Evolutionary conservation across 352 stramenopile genomes (phyloP).

Genomic region (Phytophthora rubi): DNA sequence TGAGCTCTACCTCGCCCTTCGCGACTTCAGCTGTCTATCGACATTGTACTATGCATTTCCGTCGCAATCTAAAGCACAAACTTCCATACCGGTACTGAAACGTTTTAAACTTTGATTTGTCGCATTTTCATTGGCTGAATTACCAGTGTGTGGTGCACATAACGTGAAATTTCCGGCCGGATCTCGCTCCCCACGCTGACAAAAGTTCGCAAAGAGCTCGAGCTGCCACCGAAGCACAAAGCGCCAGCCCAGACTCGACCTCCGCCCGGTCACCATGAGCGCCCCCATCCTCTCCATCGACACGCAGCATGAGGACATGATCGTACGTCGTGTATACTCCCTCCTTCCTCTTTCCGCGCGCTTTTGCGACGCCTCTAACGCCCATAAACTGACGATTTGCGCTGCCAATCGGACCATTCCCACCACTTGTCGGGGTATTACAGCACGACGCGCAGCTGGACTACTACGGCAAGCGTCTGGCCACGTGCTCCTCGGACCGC

Average conservation of each 20-base stretch:
- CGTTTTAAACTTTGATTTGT: neutral
- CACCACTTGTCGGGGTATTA: conserved; percentile 27
- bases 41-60: conserved; percentile 28
- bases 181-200: conserved; percentile 6
- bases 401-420: neutral
- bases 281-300: conserved; percentile 92
- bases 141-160: conserved; percentile 2
- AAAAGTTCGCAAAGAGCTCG: neutral
- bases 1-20: neutral
- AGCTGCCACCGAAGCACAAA: conserved; percentile 37
- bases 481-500: conserved; percentile 97
- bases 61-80: conserved; percentile 5
- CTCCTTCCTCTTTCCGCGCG: neutral
- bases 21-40: neutral
- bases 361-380: conserved; percentile 5
- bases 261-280: conserved; percentile 59
- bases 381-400: conserved; percentile 16
- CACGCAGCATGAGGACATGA: conserved; percentile 98
- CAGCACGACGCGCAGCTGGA: conserved; percentile 98
- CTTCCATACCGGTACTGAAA: neutral
- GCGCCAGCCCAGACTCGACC: conserved; percentile 2
- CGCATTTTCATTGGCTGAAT: neutral
- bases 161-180: conserved; percentile 2
- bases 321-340: conserved; percentile 54
- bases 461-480: conserved; percentile 99